Evolutionary conservation across 345 rosid species (phyloP).

Genomic region (Laguncularia racemosa): DNA sequence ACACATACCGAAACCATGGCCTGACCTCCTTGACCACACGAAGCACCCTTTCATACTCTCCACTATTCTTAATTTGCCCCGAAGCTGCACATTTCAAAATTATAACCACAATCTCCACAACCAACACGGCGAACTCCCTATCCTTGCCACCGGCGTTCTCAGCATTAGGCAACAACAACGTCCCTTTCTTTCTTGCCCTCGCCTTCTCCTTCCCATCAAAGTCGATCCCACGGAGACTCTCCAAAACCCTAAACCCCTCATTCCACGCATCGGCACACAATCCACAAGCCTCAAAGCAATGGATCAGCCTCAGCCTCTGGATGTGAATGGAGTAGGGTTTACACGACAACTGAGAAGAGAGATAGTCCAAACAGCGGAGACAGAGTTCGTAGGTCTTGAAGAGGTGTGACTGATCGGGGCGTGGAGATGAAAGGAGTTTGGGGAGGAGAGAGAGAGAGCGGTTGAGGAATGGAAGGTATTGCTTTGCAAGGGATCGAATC

Average conservation of each 20-base stretch:
- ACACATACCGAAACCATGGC: slow-evolving; percentile 61
- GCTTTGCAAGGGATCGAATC: slow-evolving; percentile 63
- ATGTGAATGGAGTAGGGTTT: slow-evolving; percentile 44
- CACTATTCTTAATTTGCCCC: slow-evolving; percentile 29
- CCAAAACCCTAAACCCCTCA: slow-evolving; percentile 48
- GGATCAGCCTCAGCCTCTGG: slow-evolving; percentile 46
- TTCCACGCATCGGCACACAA: slow-evolving; percentile 27
- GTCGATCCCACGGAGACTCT: slow-evolving; percentile 30
- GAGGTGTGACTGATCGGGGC: slow-evolving; percentile 20
- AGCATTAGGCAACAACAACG: slow-evolving; percentile 24
- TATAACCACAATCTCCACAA: slow-evolving; percentile 46
- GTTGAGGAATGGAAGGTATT: slow-evolving; percentile 64
- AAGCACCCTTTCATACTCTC: slow-evolving; percentile 31
- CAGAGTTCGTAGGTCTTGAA: slow-evolving; percentile 52
- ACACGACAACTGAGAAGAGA: slow-evolving; percentile 63
- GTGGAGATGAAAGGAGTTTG: slow-evolving; percentile 51
- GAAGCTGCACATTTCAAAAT: slow-evolving; percentile 46
- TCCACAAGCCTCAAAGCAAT: slow-evolving; percentile 50
- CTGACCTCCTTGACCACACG: slow-evolving; percentile 50
- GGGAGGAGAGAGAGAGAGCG: slow-evolving; percentile 59
- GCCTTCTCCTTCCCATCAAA: slow-evolving; percentile 7
- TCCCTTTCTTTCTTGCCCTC: slow-evolving; percentile 1
- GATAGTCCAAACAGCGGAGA: slow-evolving; percentile 52
- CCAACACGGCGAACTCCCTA: slow-evolving; percentile 36
- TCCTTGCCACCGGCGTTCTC: slow-evolving; percentile 30